Evolutionary conservation across 2,329 filamentous ascomycete species (phyloP).

Genomic region (Aspergillus amoenus): DNA sequence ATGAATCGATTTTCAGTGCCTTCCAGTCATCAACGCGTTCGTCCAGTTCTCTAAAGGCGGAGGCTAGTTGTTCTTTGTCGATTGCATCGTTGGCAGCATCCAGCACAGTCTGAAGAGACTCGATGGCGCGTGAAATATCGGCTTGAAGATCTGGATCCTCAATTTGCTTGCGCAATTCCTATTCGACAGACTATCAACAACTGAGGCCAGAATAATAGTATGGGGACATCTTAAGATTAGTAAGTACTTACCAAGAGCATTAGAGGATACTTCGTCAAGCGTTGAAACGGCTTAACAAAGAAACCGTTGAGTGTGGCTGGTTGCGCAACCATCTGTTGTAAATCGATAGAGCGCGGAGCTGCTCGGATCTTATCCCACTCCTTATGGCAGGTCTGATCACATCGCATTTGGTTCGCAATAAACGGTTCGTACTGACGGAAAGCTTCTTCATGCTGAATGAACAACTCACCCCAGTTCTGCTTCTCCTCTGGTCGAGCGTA

Average conservation of each 20-base stretch:
- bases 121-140: conserved; percentile 75
- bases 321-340: conserved; percentile 75
- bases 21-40: conserved; percentile 95
- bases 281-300: conserved; percentile 92
- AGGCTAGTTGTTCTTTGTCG: conserved; percentile 78
- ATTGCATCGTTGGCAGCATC: conserved; percentile 88
- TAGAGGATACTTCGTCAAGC: conserved; percentile 90
- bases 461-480: conserved; percentile 95
- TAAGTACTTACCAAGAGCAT: conserved; percentile 68
- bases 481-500: conserved; percentile 74
- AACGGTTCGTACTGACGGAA: conserved; percentile 96
- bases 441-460: conserved; percentile 77
- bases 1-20: conserved; percentile 83
- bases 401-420: conserved; percentile 93
- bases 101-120: conserved; percentile 77
- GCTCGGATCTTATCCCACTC: conserved; percentile 83
- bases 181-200: conserved; percentile 10
- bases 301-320: conserved; percentile 89
- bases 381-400: conserved; percentile 76
- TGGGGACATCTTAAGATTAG: not conserved
- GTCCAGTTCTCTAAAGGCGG: conserved; percentile 79
- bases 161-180: conserved; percentile 85
- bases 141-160: conserved; percentile 67
- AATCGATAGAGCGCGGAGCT: conserved; percentile 64
- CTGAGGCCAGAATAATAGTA: not conserved